Evolutionary conservation across 75 land plant genomes (phyloP).

Genomic region (Cryptomeria japonica): DNA sequence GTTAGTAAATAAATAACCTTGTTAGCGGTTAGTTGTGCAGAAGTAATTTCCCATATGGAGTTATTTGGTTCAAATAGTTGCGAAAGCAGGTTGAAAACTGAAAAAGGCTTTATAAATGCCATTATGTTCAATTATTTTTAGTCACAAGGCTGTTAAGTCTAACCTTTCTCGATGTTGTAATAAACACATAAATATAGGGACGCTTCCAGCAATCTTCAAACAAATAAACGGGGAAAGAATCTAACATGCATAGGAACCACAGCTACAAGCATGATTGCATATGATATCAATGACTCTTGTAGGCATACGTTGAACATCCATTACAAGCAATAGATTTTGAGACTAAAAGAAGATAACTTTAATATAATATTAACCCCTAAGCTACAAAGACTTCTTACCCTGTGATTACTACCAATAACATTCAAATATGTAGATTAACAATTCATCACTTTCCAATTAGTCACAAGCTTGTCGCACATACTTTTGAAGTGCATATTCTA

Average conservation of each 20-base stretch:
- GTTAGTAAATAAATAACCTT: no score
- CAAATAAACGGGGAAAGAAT: not conserved
- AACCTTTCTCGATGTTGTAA: not conserved
- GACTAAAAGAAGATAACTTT: not conserved
- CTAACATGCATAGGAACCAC: not conserved
- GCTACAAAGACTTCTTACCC: not conserved
- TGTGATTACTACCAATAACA: not conserved
- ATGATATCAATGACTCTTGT: not conserved
- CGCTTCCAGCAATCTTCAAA: not conserved
- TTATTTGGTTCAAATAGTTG: no score
- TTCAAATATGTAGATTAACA: not conserved
- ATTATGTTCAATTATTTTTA: no score
- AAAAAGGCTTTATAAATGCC: no score
- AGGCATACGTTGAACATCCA: not conserved
- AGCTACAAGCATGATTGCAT: not conserved
- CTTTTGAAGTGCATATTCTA: not conserved
- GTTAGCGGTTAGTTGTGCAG: no score
- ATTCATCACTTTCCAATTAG: not conserved
- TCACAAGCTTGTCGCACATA: not conserved
- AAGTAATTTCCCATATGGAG: no score
- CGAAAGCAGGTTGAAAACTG: no score
- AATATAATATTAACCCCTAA: not conserved
- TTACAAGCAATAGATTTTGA: not conserved
- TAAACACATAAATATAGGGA: not conserved
- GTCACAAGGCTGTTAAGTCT: no score